phyloP scores from a whole-genome alignment of 768 basidiomycete species.

The Termitomyces sp. region DNA sequence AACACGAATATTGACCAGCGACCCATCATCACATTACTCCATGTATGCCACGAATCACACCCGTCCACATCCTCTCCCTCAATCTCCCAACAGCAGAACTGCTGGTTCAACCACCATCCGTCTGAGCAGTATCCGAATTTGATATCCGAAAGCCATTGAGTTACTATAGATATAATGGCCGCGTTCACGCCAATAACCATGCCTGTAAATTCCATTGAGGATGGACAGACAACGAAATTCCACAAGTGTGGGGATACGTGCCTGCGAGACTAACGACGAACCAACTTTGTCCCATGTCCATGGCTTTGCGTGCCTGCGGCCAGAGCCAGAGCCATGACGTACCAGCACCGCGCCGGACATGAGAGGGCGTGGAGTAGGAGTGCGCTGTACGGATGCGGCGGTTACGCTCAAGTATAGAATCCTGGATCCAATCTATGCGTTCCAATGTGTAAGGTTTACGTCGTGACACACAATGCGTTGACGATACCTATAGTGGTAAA shows the following conservation, averaged over 20 bases:
- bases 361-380: constrained; percentile 26
- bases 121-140: constrained; percentile 97
- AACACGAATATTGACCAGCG: constrained; percentile 84
- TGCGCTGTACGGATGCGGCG: constrained; percentile 63
- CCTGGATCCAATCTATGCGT: constrained; percentile 89
- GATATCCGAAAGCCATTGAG: constrained; percentile 96
- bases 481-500: constrained; percentile 84
- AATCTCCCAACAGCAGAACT: constrained; percentile 98
- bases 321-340: constrained; percentile 53
- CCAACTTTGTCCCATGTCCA: constrained; percentile 84
- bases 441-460: background rate
- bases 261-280: constrained; percentile 88
- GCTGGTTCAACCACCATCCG: constrained; percentile 98
- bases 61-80: constrained; percentile 72
- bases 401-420: constrained; percentile 85
- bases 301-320: constrained; percentile 51
- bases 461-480: constrained; percentile 1
- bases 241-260: constrained; percentile 31
- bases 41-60: constrained; percentile 90
- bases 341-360: background rate
- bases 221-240: background rate
- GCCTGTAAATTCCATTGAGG: constrained; percentile 39
- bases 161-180: constrained; percentile 92
- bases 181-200: constrained; percentile 89
- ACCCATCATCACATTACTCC: constrained; percentile 68